These are phyloP conservation scores for Apiospora hydei DNA, from an alignment of 2,329 filamentous ascomycete genomes.

Conservation along the genomic window DNA sequence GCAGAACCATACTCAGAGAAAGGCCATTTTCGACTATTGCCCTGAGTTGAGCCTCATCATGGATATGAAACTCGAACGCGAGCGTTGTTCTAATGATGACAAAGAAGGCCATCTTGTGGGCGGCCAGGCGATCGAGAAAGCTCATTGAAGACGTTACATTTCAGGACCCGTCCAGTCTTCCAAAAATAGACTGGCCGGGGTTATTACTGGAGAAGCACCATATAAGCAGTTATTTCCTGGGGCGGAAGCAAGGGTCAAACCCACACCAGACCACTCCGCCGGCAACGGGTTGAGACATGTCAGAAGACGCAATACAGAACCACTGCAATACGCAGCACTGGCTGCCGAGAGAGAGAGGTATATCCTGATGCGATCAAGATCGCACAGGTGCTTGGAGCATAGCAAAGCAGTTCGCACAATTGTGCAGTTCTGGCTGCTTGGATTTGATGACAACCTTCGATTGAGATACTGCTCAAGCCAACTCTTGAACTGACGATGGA, in stretches of 20 bases:
- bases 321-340: background rate
- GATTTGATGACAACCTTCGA: background rate
- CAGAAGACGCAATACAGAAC: background rate
- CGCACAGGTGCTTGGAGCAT: background rate
- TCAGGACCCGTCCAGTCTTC: background rate
- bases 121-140: background rate
- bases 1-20: slow-evolving; percentile 51
- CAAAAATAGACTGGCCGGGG: background rate
- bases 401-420: background rate
- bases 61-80: slow-evolving; percentile 62
- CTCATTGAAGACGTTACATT: background rate
- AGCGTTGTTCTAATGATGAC: slow-evolving; percentile 51
- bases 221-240: background rate
- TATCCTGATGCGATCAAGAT: background rate
- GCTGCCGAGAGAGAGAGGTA: background rate
- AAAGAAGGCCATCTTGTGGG: background rate
- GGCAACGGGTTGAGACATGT: background rate
- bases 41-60: slow-evolving; percentile 63
- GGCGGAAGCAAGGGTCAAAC: background rate
- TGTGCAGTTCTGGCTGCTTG: background rate
- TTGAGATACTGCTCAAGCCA: background rate
- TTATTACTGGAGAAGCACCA: background rate
- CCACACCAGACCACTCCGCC: background rate
- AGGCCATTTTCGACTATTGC: slow-evolving; percentile 61
- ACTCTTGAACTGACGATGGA: background rate